Base-by-base conservation (phyloP, 257 asterid species). In the Ocimum tenuiflorum region DNA sequence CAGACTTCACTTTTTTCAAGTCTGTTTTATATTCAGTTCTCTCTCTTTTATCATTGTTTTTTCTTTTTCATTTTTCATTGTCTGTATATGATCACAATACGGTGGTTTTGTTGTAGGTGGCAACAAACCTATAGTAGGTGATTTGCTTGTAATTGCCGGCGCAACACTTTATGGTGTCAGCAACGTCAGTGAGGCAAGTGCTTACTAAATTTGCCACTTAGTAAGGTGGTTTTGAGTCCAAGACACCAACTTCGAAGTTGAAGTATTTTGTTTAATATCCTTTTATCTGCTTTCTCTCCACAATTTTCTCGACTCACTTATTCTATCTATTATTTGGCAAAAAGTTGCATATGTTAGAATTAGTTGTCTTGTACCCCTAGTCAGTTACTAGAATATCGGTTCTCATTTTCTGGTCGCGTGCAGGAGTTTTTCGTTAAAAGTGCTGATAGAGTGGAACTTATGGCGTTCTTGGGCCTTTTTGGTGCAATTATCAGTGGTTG, bases 391-490 rank as follows among this genome's bases (percentile, higher is more conserved):
- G 23, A 14, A 46, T 45, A 0, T 7, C 41, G 29, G 52, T 55
- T 52, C 67, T 53, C 50, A 50, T 69, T 52, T 58, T 73, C 24
- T 51, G 77, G 62, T 43, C 58, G 42, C 43, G 3, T 53, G 79
- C 88, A 91, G 96, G 98, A 91, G 68, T 91, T 71, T 75, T 83
- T 88, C 66, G 95, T 88, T 53, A 91, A 78, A 67, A 88, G 74
- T 74, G 96, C 95, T 42, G 98, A 91, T 74, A 80, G 86, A 74
- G 70, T 87, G 63, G 98, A 91, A 71, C 95, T 91, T 57, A 83
- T 91, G 98, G 94, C 95, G 55, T 83, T 88, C 79, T 80, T 91
- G 86, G 98, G 98, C 47, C 48, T 83, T 12, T 91, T 88, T 81
- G 98, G 98, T 63, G 98, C 96, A 69, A 83, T 91, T 52, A 35